Percentiles rank a stretch among this genome's conserved stretches.
Conservation (phyloP, 2,329 filamentous ascomycete genomes). For the Microcera coccophila region DNA sequence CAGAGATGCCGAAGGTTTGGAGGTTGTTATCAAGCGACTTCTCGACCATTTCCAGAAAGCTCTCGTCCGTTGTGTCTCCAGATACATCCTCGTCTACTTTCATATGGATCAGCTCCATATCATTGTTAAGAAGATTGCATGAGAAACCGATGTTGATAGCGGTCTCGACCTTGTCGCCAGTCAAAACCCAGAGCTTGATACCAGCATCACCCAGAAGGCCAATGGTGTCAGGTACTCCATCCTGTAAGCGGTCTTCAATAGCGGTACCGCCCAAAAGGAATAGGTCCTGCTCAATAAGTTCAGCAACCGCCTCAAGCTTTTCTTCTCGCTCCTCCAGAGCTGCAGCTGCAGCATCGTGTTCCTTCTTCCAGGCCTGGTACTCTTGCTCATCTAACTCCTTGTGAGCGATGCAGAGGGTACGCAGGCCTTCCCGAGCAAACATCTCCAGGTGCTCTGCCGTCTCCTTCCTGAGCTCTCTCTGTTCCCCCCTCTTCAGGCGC, state of each 20-base stretch:
- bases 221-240: slow-evolving; percentile 95
- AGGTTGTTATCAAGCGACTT: slow-evolving; percentile 72
- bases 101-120: slow-evolving; percentile 93
- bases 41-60: slow-evolving; percentile 57
- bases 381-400: slow-evolving; percentile 75
- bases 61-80: slow-evolving; percentile 44
- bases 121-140: slow-evolving; percentile 93
- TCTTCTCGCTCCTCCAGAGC: slow-evolving; percentile 84
- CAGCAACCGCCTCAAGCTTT: slow-evolving; percentile 84
- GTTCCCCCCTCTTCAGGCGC: slow-evolving; percentile 77
- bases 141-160: slow-evolving; percentile 99
- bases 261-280: slow-evolving; percentile 88
- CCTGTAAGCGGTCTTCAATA: slow-evolving; percentile 94
- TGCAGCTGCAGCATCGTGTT: slow-evolving; percentile 82
- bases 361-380: slow-evolving; percentile 78
- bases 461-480: slow-evolving; percentile 72
- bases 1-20: slow-evolving; percentile 69
- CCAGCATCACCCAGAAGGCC: slow-evolving; percentile 85
- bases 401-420: slow-evolving; percentile 91
- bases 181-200: slow-evolving; percentile 98
- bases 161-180: slow-evolving; percentile 97
- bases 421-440: slow-evolving; percentile 91
- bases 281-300: slow-evolving; percentile 85
- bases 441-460: slow-evolving; percentile 95
- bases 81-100: slow-evolving; percentile 74